Conservation (phyloP, 1,139 yeast species). For the Sugiyamaella xylanicola region DNA sequence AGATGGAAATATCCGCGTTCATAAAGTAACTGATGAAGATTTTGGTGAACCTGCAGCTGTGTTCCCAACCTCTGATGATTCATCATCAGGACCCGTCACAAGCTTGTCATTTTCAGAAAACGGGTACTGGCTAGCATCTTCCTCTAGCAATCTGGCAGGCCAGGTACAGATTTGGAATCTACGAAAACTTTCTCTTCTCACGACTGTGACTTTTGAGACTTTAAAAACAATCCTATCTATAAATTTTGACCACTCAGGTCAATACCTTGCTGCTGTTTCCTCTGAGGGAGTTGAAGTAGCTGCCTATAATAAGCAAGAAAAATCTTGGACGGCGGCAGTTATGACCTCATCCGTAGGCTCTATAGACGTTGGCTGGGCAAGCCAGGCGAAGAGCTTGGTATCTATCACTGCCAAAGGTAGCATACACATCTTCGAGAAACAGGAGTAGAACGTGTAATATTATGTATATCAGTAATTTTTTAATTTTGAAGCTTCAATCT, state of each 20-base stretch:
- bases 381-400: constrained; percentile 26
- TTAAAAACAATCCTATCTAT: constrained; percentile 26
- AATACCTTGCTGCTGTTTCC: constrained; percentile 34
- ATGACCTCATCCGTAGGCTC: constrained; percentile 18
- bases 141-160: constrained; percentile 35
- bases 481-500: too few species aligned
- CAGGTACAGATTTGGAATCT: constrained; percentile 35
- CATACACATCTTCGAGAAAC: constrained; percentile 25
- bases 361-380: constrained; percentile 31
- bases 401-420: constrained; percentile 31
- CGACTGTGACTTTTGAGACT: constrained; percentile 32
- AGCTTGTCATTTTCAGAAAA: constrained; percentile 60
- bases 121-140: constrained; percentile 63
- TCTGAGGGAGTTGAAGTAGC: constrained; percentile 29
- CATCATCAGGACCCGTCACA: constrained; percentile 34
- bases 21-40: constrained; percentile 48
- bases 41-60: constrained; percentile 43
- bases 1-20: constrained; percentile 47
- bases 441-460: constrained; percentile 6
- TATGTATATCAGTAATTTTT: not conserved
- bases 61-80: constrained; percentile 34
- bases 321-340: constrained; percentile 27
- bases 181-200: constrained; percentile 29
- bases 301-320: constrained; percentile 28
- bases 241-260: constrained; percentile 51